Evolutionary conservation across 1,139 yeast genomes (phyloP).

Genomic region (Blastobotrys aristatus): DNA sequence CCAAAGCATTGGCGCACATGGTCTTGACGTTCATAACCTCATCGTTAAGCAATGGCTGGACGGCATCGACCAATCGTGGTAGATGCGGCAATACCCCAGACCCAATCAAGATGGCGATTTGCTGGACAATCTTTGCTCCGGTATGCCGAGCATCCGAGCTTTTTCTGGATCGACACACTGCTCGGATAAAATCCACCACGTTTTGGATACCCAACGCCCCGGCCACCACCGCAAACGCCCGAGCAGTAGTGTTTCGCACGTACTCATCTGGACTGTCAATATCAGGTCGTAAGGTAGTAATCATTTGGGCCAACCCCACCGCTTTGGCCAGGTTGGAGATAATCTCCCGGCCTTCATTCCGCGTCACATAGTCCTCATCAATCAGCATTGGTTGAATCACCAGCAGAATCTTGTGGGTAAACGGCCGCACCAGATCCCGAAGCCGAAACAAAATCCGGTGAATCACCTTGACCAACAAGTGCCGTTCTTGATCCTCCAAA

Average conservation of each 20-base stretch:
- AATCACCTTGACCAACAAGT: slow-evolving; percentile 68
- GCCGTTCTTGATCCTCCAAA: slow-evolving; percentile 80
- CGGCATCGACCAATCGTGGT: slow-evolving; percentile 56
- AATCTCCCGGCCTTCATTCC: slow-evolving; percentile 77
- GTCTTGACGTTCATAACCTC: slow-evolving; percentile 61
- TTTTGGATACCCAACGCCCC: slow-evolving; percentile 69
- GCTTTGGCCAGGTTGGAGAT: slow-evolving; percentile 71
- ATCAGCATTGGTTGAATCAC: slow-evolving; percentile 76
- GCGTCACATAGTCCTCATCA: slow-evolving; percentile 69
- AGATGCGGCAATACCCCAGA: slow-evolving; percentile 74
- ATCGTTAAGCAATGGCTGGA: slow-evolving; percentile 60
- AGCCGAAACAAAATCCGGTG: slow-evolving; percentile 64
- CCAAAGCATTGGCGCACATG: slow-evolving; percentile 64
- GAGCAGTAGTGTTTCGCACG: slow-evolving; percentile 69
- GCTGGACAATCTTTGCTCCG: slow-evolving; percentile 75
- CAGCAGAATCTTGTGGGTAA: slow-evolving; percentile 62
- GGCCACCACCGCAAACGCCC: slow-evolving; percentile 83
- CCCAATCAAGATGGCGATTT: slow-evolving; percentile 64
- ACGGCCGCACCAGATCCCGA: slow-evolving; percentile 65
- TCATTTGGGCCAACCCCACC: slow-evolving; percentile 76
- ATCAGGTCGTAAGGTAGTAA: slow-evolving; percentile 73
- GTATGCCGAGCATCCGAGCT: slow-evolving; percentile 87
- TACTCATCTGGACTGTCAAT: slow-evolving; percentile 80
- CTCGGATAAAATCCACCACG: slow-evolving; percentile 72
- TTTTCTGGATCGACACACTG: slow-evolving; percentile 74